Percentiles rank a stretch among this genome's conserved stretches.
These are phyloP conservation scores for Talaromyces liani DNA, from an alignment of 495 filamentous ascomycete species.

Conservation along the genomic window DNA sequence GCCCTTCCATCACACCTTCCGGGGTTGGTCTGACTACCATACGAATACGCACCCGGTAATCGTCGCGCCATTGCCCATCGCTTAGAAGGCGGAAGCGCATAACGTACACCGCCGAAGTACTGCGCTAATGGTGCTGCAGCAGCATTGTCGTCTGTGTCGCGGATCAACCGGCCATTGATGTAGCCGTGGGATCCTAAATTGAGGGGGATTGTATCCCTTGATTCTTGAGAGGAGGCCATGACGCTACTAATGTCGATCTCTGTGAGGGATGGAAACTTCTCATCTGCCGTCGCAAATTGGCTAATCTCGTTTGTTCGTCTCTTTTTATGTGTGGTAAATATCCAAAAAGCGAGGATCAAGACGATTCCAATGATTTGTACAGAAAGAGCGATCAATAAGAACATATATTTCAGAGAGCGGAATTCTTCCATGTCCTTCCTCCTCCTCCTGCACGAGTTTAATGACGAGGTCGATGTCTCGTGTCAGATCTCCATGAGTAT, in stretches of 20 bases:
- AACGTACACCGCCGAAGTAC: conserved; percentile 39
- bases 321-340: not conserved
- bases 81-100: conserved; percentile 27
- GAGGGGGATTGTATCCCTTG: not conserved
- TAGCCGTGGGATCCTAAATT: conserved; percentile 20
- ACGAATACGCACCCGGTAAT: conserved; percentile 24
- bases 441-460: not conserved
- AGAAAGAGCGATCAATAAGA: not conserved
- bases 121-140: conserved; percentile 22
- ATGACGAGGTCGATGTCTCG: not conserved
- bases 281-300: not conserved
- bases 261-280: not conserved
- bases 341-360: not conserved
- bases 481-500: not conserved
- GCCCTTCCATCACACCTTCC: conserved; percentile 21
- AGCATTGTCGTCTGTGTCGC: conserved; percentile 9
- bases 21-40: conserved; percentile 27
- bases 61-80: conserved; percentile 31
- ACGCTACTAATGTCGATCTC: not conserved
- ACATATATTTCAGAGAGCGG: not conserved
- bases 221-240: not conserved
- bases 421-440: not conserved
- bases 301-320: not conserved
- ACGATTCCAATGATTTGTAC: not conserved
- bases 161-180: conserved; percentile 29